phyloP scores from a whole-genome alignment of 2,329 filamentous ascomycete species.

The Phaeosphaeria sp. region DNA sequence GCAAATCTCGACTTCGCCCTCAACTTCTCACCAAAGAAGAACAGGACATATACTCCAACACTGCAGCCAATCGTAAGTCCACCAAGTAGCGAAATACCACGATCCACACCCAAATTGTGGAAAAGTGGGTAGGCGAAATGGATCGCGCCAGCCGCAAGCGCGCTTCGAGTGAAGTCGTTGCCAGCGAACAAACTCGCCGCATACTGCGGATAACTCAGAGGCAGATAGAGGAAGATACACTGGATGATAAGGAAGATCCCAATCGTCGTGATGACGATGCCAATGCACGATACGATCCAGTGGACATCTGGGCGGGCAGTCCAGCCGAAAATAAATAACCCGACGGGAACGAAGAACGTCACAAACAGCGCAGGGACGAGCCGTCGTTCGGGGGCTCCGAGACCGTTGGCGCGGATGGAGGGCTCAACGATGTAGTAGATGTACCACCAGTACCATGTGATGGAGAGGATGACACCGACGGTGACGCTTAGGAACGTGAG shows the following conservation, averaged over 20 bases:
- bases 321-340: conserved; percentile 72
- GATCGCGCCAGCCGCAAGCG: conserved; percentile 66
- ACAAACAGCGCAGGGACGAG: conserved; percentile 72
- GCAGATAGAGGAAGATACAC: conserved; percentile 66
- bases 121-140: conserved; percentile 68
- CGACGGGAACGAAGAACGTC: conserved; percentile 66
- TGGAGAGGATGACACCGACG: conserved; percentile 72
- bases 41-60: conserved; percentile 66
- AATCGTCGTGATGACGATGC: conserved; percentile 58
- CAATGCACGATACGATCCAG: conserved; percentile 64
- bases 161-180: conserved; percentile 63
- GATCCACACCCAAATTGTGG: conserved; percentile 64
- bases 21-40: conserved; percentile 50
- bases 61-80: conserved; percentile 48
- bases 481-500: conserved; percentile 86
- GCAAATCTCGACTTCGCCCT: conserved; percentile 42
- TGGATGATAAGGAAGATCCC: conserved; percentile 54
- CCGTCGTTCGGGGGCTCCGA: conserved; percentile 73
- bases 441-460: conserved; percentile 72
- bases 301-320: conserved; percentile 66
- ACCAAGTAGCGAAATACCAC: conserved; percentile 63
- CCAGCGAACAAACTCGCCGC: conserved; percentile 63
- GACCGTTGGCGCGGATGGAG: conserved; percentile 66
- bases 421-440: conserved; percentile 75
- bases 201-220: conserved; percentile 65